Evolutionary conservation across 192 early-diverging fungal genomes (phyloP).

Genomic region (Pilobolus umbonatus): DNA sequence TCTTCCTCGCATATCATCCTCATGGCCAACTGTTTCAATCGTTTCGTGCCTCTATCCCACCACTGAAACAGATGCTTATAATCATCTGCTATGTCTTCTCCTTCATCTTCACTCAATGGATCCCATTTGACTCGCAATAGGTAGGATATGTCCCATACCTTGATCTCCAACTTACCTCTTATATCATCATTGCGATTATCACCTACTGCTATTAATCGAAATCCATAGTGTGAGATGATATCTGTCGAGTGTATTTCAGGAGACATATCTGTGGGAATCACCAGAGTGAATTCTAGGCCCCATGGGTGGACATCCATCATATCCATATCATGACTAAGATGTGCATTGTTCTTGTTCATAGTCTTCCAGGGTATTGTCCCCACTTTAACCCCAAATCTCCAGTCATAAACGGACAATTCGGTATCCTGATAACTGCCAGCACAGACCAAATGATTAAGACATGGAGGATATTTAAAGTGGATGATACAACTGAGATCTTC

Average conservation of each 20-base stretch:
- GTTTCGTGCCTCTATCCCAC: constrained; percentile 15
- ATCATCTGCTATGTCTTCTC: neutral
- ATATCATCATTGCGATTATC: constrained; percentile 21
- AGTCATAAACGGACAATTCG: constrained; percentile 33
- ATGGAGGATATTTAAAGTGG: constrained; percentile 26
- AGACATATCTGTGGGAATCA: constrained; percentile 3
- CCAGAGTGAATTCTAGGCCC: constrained; percentile 26
- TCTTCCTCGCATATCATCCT: constrained; percentile 13
- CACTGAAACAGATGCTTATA: neutral
- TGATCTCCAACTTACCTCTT: constrained; percentile 20
- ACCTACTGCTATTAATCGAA: constrained; percentile 22
- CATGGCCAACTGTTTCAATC: neutral
- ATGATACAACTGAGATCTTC: constrained; percentile 30
- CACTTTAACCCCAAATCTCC: constrained; percentile 29
- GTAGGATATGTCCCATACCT: constrained; percentile 28
- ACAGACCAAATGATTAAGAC: constrained; percentile 29
- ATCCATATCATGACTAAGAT: neutral
- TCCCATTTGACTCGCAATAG: constrained; percentile 17
- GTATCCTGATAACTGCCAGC: constrained; percentile 20
- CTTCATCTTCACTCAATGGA: neutral
- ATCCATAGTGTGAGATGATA: constrained; percentile 8
- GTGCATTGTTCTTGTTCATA: neutral
- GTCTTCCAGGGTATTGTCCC: constrained; percentile 26
- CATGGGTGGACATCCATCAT: constrained; percentile 15
- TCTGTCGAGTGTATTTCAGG: neutral